phyloP scores from a whole-genome alignment of 2,329 filamentous ascomycete genomes.

The Chaetomium olivaceum region DNA sequence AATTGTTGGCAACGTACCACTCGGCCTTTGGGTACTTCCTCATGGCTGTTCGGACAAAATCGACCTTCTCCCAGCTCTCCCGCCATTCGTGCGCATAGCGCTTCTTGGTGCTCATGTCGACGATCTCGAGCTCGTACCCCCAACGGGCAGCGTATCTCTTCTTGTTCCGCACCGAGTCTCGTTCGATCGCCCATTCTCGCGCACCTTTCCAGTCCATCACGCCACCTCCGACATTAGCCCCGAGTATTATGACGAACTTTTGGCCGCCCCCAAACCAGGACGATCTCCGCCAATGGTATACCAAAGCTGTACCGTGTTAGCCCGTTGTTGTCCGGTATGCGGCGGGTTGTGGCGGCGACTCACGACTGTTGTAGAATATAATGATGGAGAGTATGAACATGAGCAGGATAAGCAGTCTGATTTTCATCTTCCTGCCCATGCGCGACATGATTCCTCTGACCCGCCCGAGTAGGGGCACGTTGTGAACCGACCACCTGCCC shows the following conservation, averaged over 20 bases:
- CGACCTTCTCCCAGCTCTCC: slow-evolving; percentile 99
- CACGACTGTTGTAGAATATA: slow-evolving; percentile 73
- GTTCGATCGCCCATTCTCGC: slow-evolving; percentile 95
- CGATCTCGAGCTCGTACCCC: slow-evolving; percentile 95
- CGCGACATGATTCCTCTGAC: slow-evolving; percentile 49
- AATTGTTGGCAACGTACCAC: slow-evolving; percentile 63
- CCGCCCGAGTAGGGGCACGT: slow-evolving; percentile 49
- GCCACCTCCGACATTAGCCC: slow-evolving; percentile 90
- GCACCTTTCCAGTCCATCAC: slow-evolving; percentile 99
- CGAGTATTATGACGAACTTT: slow-evolving; percentile 91
- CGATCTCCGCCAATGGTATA: slow-evolving; percentile 69
- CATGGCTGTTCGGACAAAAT: slow-evolving; percentile 84
- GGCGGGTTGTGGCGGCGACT: slow-evolving; percentile 42
- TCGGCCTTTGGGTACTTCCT: slow-evolving; percentile 93
- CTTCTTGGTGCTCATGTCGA: slow-evolving; percentile 99
- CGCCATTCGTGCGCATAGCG: slow-evolving; percentile 98
- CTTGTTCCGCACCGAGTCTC: slow-evolving; percentile 95
- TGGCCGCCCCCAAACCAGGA: slow-evolving; percentile 76
- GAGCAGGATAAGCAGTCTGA: slow-evolving; percentile 61
- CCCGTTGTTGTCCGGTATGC: not conserved
- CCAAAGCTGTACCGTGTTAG: slow-evolving; percentile 46
- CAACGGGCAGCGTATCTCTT: slow-evolving; percentile 80
- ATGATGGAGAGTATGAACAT: slow-evolving; percentile 62
- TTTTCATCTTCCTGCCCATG: slow-evolving; percentile 65
- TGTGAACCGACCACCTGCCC: slow-evolving; percentile 54